These are phyloP conservation scores for Tolypocladium nubicola DNA, from an alignment of 2,329 filamentous ascomycete genomes.

Conservation along the genomic window DNA sequence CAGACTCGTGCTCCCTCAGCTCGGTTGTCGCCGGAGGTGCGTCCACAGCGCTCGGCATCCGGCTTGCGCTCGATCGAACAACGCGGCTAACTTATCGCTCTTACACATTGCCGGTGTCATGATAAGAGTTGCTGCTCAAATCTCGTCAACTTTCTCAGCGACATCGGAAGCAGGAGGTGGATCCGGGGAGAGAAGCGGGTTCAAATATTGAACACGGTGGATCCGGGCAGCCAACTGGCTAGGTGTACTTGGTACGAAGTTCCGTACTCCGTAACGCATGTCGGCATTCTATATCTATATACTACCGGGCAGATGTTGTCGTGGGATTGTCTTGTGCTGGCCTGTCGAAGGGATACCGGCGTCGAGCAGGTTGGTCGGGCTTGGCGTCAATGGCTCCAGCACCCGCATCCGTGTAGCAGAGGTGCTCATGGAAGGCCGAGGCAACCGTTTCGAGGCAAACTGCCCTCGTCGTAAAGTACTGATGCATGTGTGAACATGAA, in stretches of 20 bases:
- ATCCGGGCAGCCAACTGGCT: not conserved
- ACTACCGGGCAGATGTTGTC: not conserved
- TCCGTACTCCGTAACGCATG: too few relatives aligned
- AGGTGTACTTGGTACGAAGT: too few relatives aligned
- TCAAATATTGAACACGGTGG: not conserved
- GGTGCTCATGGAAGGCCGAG: not conserved
- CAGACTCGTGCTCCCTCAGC: too few relatives aligned
- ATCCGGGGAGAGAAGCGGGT: not conserved
- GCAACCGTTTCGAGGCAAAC: too few relatives aligned
- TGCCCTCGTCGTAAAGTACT: too few relatives aligned
- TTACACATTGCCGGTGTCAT: not conserved
- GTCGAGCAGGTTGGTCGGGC: not conserved
- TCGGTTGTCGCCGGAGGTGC: not conserved
- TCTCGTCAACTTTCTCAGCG: not conserved
- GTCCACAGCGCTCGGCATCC: not conserved
- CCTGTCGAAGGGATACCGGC: too few relatives aligned
- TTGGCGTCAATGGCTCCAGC: not conserved
- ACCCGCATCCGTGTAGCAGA: not conserved
- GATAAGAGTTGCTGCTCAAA: not conserved
- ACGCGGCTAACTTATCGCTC: not conserved
- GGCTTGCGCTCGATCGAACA: not conserved
- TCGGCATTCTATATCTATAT: too few relatives aligned
- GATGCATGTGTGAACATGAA: not conserved
- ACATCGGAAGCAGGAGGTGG: not conserved
- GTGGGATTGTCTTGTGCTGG: not conserved